Percentiles rank a stretch among this genome's conserved stretches.
Conservation (phyloP, 768 basidiomycete genomes). For the Boletus reticulatus region DNA sequence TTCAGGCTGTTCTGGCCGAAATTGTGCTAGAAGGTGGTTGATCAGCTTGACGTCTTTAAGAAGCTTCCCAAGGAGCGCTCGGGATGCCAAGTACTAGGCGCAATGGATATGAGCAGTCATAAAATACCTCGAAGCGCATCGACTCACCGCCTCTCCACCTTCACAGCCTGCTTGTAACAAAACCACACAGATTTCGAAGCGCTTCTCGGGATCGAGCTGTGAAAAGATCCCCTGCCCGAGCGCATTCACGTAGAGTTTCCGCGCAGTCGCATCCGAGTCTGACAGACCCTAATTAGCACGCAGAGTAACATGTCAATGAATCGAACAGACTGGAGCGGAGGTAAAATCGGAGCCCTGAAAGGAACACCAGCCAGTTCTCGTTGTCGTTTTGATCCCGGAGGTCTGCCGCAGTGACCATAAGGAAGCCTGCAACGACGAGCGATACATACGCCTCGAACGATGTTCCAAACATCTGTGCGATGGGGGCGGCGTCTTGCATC, state of each 20-base stretch:
- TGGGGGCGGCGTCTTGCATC: conserved; percentile 19
- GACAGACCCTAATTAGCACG: background rate
- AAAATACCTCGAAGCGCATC: background rate
- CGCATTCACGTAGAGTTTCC: conserved; percentile 40
- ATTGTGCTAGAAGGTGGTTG: conserved; percentile 45
- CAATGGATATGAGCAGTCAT: background rate
- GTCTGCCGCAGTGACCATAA: conserved; percentile 41
- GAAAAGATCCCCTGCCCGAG: conserved; percentile 58
- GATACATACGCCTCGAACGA: conserved; percentile 34
- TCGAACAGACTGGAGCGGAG: conserved; percentile 46
- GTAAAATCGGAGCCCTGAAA: conserved; percentile 40
- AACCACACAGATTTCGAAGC: conserved; percentile 51
- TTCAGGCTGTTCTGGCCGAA: conserved; percentile 46
- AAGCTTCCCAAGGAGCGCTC: conserved; percentile 47
- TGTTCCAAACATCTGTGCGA: conserved; percentile 37
- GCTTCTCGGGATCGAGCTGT: conserved; percentile 49
- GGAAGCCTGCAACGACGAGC: conserved; percentile 48
- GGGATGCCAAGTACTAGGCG: conserved; percentile 43
- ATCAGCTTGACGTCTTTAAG: conserved; percentile 54
- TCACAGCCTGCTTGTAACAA: conserved; percentile 54
- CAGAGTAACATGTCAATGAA: background rate
- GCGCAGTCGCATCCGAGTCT: conserved; percentile 43
- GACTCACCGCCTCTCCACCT: conserved; percentile 48
- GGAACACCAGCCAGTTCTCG: conserved; percentile 50
- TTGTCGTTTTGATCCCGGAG: conserved; percentile 43